These are phyloP conservation scores for Colletotrichum noveboracense DNA, from an alignment of 2,329 filamentous ascomycete genomes.

Conservation along the genomic window DNA sequence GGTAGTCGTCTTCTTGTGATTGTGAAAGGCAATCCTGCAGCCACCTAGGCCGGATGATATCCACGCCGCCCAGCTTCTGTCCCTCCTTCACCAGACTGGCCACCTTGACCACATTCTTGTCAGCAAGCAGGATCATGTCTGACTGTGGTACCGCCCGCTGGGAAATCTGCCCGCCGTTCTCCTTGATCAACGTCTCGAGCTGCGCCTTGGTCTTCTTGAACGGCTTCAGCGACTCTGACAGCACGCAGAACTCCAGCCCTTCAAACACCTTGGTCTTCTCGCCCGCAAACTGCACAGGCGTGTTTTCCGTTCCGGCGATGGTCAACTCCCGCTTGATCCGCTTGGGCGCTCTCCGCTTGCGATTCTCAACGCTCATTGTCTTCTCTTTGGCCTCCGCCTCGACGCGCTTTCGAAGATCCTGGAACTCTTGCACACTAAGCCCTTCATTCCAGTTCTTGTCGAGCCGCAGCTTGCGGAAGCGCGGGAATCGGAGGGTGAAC, in stretches of 20 bases:
- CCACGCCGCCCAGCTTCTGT: slow-evolving; percentile 71
- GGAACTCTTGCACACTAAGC: slow-evolving; percentile 79
- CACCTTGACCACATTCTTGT: slow-evolving; percentile 82
- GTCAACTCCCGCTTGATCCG: slow-evolving; percentile 71
- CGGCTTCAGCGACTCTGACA: slow-evolving; percentile 76
- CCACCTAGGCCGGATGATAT: slow-evolving; percentile 83
- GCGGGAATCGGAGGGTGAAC: slow-evolving; percentile 86
- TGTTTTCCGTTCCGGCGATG: slow-evolving; percentile 73
- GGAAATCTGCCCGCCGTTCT: slow-evolving; percentile 79
- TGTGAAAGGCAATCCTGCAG: slow-evolving; percentile 78
- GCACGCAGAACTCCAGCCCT: slow-evolving; percentile 80
- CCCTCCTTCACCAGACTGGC: slow-evolving; percentile 80
- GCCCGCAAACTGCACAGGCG: slow-evolving; percentile 52
- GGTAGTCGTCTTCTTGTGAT: slow-evolving; percentile 58
- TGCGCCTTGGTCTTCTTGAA: slow-evolving; percentile 78
- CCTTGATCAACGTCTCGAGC: slow-evolving; percentile 81
- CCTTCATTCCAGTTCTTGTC: slow-evolving; percentile 87
- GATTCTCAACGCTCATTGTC: slow-evolving; percentile 78
- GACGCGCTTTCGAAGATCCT: slow-evolving; percentile 70
- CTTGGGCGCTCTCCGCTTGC: slow-evolving; percentile 59
- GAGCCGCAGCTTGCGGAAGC: slow-evolving; percentile 81
- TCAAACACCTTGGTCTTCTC: slow-evolving; percentile 72
- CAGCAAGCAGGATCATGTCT: slow-evolving; percentile 75
- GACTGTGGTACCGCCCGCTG: slow-evolving; percentile 71
- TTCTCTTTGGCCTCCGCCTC: slow-evolving; percentile 77